Percentiles rank a stretch among this genome's conserved stretches.
Conservation (phyloP, 495 filamentous ascomycete genomes). For the Xylaria sp. region DNA sequence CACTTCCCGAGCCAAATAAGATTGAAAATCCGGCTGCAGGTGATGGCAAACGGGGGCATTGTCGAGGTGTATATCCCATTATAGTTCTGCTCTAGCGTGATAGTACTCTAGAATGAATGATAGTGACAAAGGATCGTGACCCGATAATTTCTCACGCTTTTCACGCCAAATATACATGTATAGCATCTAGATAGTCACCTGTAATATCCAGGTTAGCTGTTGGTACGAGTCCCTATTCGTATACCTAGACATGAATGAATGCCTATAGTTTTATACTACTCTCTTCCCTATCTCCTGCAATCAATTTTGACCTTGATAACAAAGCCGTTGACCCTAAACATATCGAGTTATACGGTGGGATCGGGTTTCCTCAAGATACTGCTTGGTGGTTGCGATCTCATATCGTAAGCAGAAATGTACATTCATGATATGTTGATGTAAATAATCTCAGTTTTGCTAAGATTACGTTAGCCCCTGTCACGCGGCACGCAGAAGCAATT, state of each 20-base stretch:
- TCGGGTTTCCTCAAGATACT: neutral
- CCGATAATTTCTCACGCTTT: too few species aligned
- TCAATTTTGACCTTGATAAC: neutral
- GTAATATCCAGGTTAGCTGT: too few species aligned
- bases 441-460: neutral
- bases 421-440: neutral
- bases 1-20: too few species aligned
- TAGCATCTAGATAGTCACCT: too few species aligned
- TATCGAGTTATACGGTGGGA: neutral
- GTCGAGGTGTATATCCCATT: too few species aligned
- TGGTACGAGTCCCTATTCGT: neutral
- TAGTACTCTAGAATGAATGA: too few species aligned
- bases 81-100: too few species aligned
- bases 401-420: neutral
- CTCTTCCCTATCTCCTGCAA: neutral
- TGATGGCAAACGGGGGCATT: too few species aligned
- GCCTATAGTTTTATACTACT: neutral
- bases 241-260: neutral
- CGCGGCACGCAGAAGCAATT: neutral
- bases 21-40: too few species aligned
- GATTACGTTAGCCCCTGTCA: neutral
- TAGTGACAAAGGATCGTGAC: too few species aligned
- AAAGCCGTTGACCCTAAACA: neutral
- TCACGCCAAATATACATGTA: too few species aligned
- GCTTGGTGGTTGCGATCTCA: neutral